Evolutionary conservation across 78 protist species (phyloP).

Genomic region (Dictyostelium capitatum): DNA sequence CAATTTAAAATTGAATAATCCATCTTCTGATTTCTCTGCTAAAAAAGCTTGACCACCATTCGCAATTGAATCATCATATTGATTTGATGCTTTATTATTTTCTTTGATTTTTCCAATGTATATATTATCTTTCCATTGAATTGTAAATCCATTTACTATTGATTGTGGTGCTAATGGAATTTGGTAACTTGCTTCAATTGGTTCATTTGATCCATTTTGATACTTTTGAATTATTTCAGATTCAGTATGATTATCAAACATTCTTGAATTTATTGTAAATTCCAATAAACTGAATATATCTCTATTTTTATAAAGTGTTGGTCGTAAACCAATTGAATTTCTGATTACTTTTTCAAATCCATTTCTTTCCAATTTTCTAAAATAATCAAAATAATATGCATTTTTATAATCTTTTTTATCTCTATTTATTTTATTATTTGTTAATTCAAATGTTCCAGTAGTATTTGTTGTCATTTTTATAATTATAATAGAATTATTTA

Average conservation of each 20-base stretch:
- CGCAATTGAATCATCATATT: slow-evolving; percentile 41
- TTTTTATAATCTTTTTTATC: slow-evolving; percentile 3
- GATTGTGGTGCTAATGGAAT: slow-evolving; percentile 39
- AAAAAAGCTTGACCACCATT: slow-evolving; percentile 54
- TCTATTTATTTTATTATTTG: background rate
- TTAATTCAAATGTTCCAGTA: too few relatives aligned
- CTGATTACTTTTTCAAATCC: background rate
- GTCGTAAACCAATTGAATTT: background rate
- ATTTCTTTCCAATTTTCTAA: background rate
- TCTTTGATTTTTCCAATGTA: slow-evolving; percentile 39
- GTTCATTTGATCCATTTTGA: background rate
- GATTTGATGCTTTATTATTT: slow-evolving; percentile 10
- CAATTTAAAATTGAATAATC: slow-evolving; percentile 36
- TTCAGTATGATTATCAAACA: background rate
- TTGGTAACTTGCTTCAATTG: slow-evolving; percentile 23
- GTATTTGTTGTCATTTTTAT: too few relatives aligned
- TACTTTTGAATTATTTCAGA: background rate
- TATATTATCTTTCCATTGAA: slow-evolving; percentile 16
- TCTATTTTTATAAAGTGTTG: background rate
- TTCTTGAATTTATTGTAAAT: background rate
- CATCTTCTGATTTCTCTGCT: slow-evolving; percentile 27
- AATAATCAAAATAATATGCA: slow-evolving; percentile 7
- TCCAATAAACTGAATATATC: background rate
- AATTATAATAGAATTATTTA: too few relatives aligned
- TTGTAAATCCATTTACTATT: background rate